A percentile compares a stretch with the other conserved stretches of the same genome.
These are phyloP conservation scores for Trypanosoma lewisi DNA, from an alignment of 208 protist species.

Conservation along the genomic window DNA sequence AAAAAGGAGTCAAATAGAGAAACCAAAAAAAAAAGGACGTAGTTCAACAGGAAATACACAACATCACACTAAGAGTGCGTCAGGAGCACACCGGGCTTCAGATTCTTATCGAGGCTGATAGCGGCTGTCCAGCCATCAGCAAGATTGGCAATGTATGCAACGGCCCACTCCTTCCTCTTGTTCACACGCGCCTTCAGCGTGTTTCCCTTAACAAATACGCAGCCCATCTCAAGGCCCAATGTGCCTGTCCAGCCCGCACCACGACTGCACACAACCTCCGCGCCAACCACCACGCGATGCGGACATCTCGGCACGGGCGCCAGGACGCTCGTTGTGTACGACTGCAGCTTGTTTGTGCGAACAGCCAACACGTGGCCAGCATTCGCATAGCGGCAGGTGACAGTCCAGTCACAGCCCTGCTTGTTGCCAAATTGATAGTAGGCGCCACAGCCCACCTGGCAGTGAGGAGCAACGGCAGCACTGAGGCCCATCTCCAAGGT, in stretches of 20 bases:
- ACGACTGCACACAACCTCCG: slow-evolving; percentile 43
- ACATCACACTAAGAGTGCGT: slow-evolving; percentile 52
- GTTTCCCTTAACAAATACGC: slow-evolving; percentile 58
- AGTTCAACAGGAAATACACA: no score
- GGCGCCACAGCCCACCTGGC: slow-evolving; percentile 62
- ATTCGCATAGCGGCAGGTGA: slow-evolving; percentile 50
- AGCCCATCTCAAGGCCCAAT: slow-evolving; percentile 49
- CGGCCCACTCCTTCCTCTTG: slow-evolving; percentile 54
- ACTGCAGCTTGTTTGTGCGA: slow-evolving; percentile 46
- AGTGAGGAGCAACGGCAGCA: slow-evolving; percentile 45
- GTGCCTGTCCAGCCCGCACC: slow-evolving; percentile 29
- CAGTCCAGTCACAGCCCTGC: slow-evolving; percentile 56
- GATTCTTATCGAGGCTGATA: slow-evolving; percentile 58
- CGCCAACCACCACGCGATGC: slow-evolving; percentile 12
- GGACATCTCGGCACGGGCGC: slow-evolving; percentile 29
- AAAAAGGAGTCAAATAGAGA: no score
- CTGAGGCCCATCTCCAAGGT: slow-evolving; percentile 58
- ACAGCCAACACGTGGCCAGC: slow-evolving; percentile 43
- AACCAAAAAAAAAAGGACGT: no score
- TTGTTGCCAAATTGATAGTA: slow-evolving; percentile 49
- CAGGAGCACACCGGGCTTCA: slow-evolving; percentile 61
- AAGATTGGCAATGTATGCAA: slow-evolving; percentile 62
- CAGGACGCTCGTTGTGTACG: slow-evolving; percentile 44
- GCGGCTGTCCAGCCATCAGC: slow-evolving; percentile 68
- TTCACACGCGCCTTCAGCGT: slow-evolving; percentile 66